Percentiles rank a stretch among this genome's conserved stretches.
Evolutionary conservation across 2,329 filamentous ascomycete genomes (phyloP).

Genomic region (Dothideomycetes sp.): DNA sequence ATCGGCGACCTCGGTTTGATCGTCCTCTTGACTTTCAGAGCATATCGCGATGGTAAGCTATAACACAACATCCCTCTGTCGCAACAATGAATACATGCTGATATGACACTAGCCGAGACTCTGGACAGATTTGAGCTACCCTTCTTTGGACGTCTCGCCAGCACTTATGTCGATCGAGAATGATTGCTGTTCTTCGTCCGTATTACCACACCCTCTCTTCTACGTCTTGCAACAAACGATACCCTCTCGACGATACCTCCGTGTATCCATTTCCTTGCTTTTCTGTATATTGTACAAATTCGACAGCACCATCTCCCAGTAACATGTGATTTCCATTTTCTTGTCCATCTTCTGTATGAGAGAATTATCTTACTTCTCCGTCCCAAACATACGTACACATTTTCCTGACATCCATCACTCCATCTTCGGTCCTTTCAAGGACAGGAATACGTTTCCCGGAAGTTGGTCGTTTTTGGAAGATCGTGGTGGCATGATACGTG

Average conservation of each 20-base stretch:
- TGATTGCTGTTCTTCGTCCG: constrained; percentile 29
- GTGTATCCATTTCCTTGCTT: not conserved
- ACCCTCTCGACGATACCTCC: not conserved
- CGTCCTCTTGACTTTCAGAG: constrained; percentile 63
- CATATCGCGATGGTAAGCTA: constrained; percentile 69
- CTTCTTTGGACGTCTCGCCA: constrained; percentile 75
- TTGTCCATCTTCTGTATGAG: too few species aligned
- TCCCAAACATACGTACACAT: too few species aligned
- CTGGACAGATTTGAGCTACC: constrained; percentile 71
- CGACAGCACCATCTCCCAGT: too few species aligned
- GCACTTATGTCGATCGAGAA: constrained; percentile 84
- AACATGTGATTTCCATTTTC: too few species aligned
- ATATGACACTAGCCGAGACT: constrained; percentile 45
- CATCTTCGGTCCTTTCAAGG: too few species aligned
- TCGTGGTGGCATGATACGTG: too few species aligned
- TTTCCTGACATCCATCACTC: too few species aligned
- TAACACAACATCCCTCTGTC: not conserved
- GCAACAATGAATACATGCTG: not conserved
- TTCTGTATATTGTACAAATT: too few species aligned
- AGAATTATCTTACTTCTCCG: too few species aligned
- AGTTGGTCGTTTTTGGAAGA: too few species aligned
- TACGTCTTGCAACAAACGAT: constrained; percentile 2
- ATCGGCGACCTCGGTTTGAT: constrained; percentile 67
- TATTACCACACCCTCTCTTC: not conserved
- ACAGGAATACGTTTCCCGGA: too few species aligned